phyloP scores from a whole-genome alignment of 768 basidiomycete genomes.

The Lactarius pseudohatsudake region DNA sequence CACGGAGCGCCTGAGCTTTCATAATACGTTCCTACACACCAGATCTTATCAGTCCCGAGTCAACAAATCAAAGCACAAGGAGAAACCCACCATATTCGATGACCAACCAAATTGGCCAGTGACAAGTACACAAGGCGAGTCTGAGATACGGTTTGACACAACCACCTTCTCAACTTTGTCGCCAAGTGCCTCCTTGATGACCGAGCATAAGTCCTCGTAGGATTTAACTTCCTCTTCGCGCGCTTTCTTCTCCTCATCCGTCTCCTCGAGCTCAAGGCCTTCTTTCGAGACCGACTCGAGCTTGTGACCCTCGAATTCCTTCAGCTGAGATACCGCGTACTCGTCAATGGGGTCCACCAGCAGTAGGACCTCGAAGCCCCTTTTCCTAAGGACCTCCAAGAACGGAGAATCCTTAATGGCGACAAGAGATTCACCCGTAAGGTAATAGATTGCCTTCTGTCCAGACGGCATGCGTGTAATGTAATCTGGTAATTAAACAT shows the following conservation, averaged over 20 bases:
- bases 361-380: constrained; percentile 96
- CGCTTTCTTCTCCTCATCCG: constrained; percentile 91
- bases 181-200: constrained; percentile 97
- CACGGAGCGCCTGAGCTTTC: constrained; percentile 97
- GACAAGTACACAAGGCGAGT: constrained; percentile 95
- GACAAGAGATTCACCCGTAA: constrained; percentile 95
- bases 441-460: constrained; percentile 99
- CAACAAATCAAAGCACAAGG: not conserved
- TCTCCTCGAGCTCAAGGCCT: constrained; percentile 98
- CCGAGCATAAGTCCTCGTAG: constrained; percentile 85
- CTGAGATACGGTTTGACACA: constrained; percentile 95
- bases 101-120: constrained; percentile 99
- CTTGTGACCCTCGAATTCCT: constrained; percentile 99
- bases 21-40: constrained; percentile 83
- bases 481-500: constrained; percentile 62
- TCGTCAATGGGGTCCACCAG: constrained; percentile 99
- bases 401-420: constrained; percentile 93
- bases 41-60: not conserved
- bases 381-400: constrained; percentile 99
- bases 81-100: constrained; percentile 82
- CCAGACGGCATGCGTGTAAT: constrained; percentile 99
- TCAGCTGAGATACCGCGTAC: constrained; percentile 97
- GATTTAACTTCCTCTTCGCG: constrained; percentile 85
- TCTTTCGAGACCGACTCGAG: constrained; percentile 98
- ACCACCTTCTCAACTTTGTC: constrained; percentile 99